Evolutionary conservation across 495 filamentous ascomycete genomes (phyloP).

Genomic region (Cenococcum geophilum): DNA sequence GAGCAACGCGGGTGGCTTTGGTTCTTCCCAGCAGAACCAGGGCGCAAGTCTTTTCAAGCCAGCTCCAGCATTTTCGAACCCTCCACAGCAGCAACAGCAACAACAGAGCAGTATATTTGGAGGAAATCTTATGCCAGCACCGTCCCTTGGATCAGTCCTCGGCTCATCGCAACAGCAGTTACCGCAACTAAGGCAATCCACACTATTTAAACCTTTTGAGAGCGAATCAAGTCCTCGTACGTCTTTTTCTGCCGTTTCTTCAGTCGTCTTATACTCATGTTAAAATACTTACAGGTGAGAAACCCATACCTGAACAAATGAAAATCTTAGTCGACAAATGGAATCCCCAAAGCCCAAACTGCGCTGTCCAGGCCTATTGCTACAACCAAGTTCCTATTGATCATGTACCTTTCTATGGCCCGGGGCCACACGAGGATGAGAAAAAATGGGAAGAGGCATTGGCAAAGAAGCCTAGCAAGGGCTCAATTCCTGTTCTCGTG

Average conservation of each 20-base stretch:
- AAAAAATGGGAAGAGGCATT: constrained; percentile 92
- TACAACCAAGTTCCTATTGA: constrained; percentile 86
- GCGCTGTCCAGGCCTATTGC: constrained; percentile 83
- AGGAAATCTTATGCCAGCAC: constrained; percentile 23
- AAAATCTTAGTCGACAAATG: constrained; percentile 73
- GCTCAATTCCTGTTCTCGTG: constrained; percentile 68
- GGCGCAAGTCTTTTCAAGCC: constrained; percentile 21
- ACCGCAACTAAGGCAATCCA: constrained; percentile 39
- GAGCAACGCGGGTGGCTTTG: constrained; percentile 27
- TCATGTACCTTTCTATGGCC: constrained; percentile 73
- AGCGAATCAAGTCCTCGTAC: constrained; percentile 15
- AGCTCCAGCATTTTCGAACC: constrained; percentile 28
- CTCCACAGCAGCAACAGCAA: constrained; percentile 41
- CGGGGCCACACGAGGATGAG: constrained; percentile 67
- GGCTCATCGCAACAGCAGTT: constrained; percentile 40
- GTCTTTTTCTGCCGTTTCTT: constrained; percentile 14
- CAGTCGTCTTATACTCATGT: neutral
- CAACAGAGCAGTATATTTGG: constrained; percentile 26
- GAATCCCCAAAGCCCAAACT: constrained; percentile 63
- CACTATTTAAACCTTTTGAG: constrained; percentile 6
- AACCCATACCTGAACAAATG: constrained; percentile 81
- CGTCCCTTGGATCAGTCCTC: constrained; percentile 16
- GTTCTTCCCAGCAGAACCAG: constrained; percentile 19
- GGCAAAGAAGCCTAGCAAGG: constrained; percentile 68
- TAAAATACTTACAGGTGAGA: constrained; percentile 51